Percentiles rank a stretch among this genome's conserved stretches.
Evolutionary conservation across 352 stramenopile genomes (phyloP).

Genomic region (Phytophthora meadii): DNA sequence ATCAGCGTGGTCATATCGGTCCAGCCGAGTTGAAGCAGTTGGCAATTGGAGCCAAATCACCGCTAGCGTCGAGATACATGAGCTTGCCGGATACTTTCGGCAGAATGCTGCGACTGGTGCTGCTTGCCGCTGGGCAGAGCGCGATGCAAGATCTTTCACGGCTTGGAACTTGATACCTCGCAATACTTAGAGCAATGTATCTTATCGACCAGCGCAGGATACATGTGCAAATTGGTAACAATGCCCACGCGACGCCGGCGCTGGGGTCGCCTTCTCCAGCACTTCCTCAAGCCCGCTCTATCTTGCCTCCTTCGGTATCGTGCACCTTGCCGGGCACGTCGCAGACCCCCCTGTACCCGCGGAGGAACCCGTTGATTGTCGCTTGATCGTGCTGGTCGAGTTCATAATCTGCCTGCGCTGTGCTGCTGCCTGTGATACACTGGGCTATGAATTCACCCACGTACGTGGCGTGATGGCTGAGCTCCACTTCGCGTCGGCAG

Average conservation of each 20-base stretch:
- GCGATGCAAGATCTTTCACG: slow-evolving; percentile 12
- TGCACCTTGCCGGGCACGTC: slow-evolving; percentile 25
- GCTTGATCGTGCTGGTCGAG: slow-evolving; percentile 16
- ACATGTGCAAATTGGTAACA: slow-evolving; percentile 19
- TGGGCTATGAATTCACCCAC: slow-evolving; percentile 3
- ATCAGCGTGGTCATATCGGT: slow-evolving; percentile 6
- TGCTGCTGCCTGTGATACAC: background rate
- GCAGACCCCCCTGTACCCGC: slow-evolving; percentile 35
- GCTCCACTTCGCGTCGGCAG: slow-evolving; percentile 18
- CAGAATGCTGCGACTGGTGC: background rate
- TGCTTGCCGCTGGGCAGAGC: background rate
- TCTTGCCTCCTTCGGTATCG: slow-evolving; percentile 27
- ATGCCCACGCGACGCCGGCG: background rate
- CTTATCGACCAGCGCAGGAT: slow-evolving; percentile 26
- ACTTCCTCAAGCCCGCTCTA: slow-evolving; percentile 32
- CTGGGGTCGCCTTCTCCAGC: slow-evolving; percentile 1
- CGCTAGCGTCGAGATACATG: background rate
- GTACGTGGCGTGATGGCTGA: slow-evolving; percentile 6
- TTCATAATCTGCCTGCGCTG: slow-evolving; percentile 23
- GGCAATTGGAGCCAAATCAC: slow-evolving; percentile 22
- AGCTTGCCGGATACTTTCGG: slow-evolving; percentile 2
- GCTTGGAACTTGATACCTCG: slow-evolving; percentile 12
- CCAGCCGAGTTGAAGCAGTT: slow-evolving; percentile 28
- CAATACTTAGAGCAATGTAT: slow-evolving; percentile 1
- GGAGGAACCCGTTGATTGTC: slow-evolving; percentile 14